A percentile compares a stretch with the other conserved stretches of the same genome.
These are phyloP conservation scores for Melanogaster broomeanus DNA, from an alignment of 768 basidiomycete species.

Conservation along the genomic window DNA sequence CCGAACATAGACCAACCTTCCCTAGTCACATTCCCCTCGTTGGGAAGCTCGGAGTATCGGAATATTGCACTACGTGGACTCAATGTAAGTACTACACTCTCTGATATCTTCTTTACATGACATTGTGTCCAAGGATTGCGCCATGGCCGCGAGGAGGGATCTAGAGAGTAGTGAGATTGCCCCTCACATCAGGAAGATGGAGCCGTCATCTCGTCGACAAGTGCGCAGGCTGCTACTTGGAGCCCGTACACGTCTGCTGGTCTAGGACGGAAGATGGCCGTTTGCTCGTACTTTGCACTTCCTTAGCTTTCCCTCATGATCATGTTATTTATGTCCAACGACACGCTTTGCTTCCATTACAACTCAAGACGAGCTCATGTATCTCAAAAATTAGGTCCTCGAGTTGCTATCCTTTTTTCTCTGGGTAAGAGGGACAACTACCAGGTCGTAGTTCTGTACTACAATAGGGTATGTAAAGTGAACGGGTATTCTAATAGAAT, in stretches of 20 bases:
- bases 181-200: not conserved
- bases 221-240: not conserved
- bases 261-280: not conserved
- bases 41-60: too few species aligned
- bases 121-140: not conserved
- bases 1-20: not conserved
- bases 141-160: not conserved
- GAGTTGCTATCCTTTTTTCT: too few species aligned
- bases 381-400: too few species aligned
- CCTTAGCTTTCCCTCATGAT: too few species aligned
- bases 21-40: constrained; percentile 10
- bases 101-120: not conserved
- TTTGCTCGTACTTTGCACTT: too few species aligned
- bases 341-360: too few species aligned
- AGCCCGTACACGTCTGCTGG: not conserved
- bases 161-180: not conserved
- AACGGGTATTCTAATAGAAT: too few species aligned
- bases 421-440: too few species aligned
- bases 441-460: too few species aligned
- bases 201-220: not conserved
- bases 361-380: too few species aligned
- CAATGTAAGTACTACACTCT: constrained; percentile 2
- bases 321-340: too few species aligned
- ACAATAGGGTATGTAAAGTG: too few species aligned
- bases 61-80: not conserved